Evolutionary conservation across 2,329 filamentous ascomycete genomes (phyloP).

Genomic region (Fusarium sp.): DNA sequence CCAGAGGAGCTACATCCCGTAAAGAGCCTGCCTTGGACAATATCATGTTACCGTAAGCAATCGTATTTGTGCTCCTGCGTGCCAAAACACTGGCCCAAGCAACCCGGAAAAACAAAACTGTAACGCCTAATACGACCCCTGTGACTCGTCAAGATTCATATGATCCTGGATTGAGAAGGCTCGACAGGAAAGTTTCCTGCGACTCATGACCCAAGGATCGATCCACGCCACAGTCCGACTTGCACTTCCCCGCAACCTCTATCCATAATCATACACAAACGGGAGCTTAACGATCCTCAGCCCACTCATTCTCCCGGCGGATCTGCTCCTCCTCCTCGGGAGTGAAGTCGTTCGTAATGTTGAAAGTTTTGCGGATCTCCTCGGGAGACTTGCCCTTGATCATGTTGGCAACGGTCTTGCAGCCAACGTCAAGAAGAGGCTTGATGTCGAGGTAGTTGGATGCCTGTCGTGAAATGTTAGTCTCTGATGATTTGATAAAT

Average conservation of each 20-base stretch:
- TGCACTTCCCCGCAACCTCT: neutral
- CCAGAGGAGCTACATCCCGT: neutral
- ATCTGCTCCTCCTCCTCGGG: conserved; percentile 99
- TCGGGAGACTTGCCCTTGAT: conserved; percentile 99
- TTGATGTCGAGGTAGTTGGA: conserved; percentile 99
- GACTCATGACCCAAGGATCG: neutral
- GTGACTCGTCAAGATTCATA: conserved; percentile 21
- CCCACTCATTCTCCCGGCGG: conserved; percentile 90
- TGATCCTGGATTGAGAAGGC: neutral
- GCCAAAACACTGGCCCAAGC: conserved; percentile 32
- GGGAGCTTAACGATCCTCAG: conserved; percentile 74
- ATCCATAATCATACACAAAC: neutral
- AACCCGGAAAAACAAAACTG: conserved; percentile 33
- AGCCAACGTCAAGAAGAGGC: conserved; percentile 94
- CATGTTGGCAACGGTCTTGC: conserved; percentile 99
- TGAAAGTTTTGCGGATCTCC: conserved; percentile 99
- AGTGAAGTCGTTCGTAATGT: conserved; percentile 99
- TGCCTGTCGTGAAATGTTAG: conserved; percentile 64
- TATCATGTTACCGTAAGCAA: neutral
- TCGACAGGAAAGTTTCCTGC: neutral
- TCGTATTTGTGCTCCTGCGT: conserved; percentile 18
- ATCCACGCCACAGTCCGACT: neutral
- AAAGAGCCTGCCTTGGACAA: conserved; percentile 3
- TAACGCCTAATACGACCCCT: conserved; percentile 37
- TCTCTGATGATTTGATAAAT: neutral